phyloP scores from a whole-genome alignment of 2,329 filamentous ascomycete genomes.

The Trichoderma sp. region DNA sequence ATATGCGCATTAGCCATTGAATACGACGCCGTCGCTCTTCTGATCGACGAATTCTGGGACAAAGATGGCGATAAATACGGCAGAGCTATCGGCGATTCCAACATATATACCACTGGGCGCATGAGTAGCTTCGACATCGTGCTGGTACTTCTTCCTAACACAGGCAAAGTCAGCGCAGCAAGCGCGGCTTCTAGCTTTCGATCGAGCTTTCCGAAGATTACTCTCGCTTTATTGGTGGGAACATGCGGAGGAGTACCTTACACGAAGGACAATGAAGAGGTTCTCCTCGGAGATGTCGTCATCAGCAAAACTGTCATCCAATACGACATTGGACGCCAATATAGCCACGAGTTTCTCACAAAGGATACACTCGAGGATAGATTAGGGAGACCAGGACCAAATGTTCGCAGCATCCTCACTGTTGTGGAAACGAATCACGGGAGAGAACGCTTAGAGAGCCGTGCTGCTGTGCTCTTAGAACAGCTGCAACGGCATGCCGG shows the following conservation, averaged over 20 bases:
- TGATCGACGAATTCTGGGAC: conserved; percentile 27
- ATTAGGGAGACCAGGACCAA: conserved; percentile 30
- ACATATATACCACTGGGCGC: conserved; percentile 31
- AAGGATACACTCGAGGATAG: conserved; percentile 35
- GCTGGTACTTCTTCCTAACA: conserved; percentile 31
- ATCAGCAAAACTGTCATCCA: conserved; percentile 36
- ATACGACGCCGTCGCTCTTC: conserved; percentile 21
- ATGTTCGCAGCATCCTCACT: conserved; percentile 35
- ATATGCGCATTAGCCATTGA: not conserved
- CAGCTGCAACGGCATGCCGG: conserved; percentile 9
- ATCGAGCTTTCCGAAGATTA: conserved; percentile 38
- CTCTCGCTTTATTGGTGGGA: conserved; percentile 41
- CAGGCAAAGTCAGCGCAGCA: conserved; percentile 37
- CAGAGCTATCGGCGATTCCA: conserved; percentile 25
- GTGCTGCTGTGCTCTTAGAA: conserved; percentile 20
- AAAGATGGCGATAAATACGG: conserved; percentile 13
- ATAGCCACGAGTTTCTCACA: conserved; percentile 29
- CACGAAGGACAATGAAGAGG: conserved; percentile 23
- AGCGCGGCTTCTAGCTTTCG: conserved; percentile 33
- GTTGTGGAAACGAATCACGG: conserved; percentile 28
- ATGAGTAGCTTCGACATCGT: conserved; percentile 34
- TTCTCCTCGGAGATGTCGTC: conserved; percentile 38
- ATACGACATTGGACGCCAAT: conserved; percentile 35
- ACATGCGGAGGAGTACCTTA: conserved; percentile 42
- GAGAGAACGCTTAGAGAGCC: conserved; percentile 1